Conservation (phyloP, 2,329 filamentous ascomycete species). For the Myriosclerotinia scirpicola region DNA sequence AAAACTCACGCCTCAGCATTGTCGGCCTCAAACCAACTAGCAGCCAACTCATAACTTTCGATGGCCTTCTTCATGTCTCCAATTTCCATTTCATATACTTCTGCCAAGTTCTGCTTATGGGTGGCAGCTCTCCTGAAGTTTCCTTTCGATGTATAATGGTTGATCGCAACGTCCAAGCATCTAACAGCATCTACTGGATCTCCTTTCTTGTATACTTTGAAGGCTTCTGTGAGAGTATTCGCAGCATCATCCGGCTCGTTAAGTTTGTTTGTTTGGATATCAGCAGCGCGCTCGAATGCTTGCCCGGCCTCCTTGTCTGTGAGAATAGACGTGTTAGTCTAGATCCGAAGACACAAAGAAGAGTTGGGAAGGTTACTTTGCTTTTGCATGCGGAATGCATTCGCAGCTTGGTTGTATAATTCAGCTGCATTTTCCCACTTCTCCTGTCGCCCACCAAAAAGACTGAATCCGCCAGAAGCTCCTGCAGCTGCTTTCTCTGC, state of each 20-base stretch:
- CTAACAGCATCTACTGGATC: slow-evolving; percentile 80
- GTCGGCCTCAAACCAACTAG: slow-evolving; percentile 85
- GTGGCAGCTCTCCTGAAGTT: slow-evolving; percentile 90
- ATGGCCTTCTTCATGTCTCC: slow-evolving; percentile 76
- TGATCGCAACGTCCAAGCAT: slow-evolving; percentile 76
- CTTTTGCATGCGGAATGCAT: slow-evolving; percentile 87
- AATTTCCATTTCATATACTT: slow-evolving; percentile 80
- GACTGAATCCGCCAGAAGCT: slow-evolving; percentile 78
- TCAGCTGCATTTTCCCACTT: slow-evolving; percentile 91
- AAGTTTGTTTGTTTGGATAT: slow-evolving; percentile 74
- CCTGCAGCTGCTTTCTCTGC: slow-evolving; percentile 80
- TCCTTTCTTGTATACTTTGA: slow-evolving; percentile 89
- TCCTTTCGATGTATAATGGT: slow-evolving; percentile 83
- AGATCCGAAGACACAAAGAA: background rate
- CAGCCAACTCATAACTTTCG: slow-evolving; percentile 80
- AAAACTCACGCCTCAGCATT: slow-evolving; percentile 73
- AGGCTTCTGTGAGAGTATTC: slow-evolving; percentile 84
- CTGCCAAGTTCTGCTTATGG: slow-evolving; percentile 84
- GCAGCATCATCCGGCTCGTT: slow-evolving; percentile 93
- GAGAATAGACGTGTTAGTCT: slow-evolving; percentile 20
- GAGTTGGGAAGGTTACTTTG: slow-evolving; percentile 57
- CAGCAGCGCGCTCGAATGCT: slow-evolving; percentile 83
- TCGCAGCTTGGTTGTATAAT: slow-evolving; percentile 82
- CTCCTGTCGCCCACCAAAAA: slow-evolving; percentile 83
- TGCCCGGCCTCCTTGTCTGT: slow-evolving; percentile 81